Base-by-base conservation (phyloP, 1,284 basidiomycete genomes). In the Mycena citricolor region DNA sequence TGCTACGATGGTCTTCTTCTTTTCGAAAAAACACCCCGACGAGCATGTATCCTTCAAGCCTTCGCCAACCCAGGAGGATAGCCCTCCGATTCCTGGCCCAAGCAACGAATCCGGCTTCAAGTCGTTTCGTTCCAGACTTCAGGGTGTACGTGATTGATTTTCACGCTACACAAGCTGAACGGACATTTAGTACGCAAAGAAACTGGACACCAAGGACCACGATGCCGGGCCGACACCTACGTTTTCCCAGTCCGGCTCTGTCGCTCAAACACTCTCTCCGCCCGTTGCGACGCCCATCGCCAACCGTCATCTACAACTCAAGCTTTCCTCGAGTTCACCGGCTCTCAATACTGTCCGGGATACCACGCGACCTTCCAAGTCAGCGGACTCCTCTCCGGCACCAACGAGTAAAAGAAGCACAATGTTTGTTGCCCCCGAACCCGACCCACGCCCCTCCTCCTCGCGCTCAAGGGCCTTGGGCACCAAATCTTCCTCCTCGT, bases 121-220 rank as follows among this genome's bases (percentile, higher is more conserved):
- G 51, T 77, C 81, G 58, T 79, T 87, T 52, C 83, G 85, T 57
- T 84, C 85, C 54, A 73, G 83, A 66, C 83, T 87, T 57, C 85
- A 87, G 61, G 60, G 83, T 44, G 50, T 51, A 14, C 46, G 49
- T 47, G 19, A 40, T 34, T 32, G 32, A 32, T 42, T n/a, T n/a
- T n/a, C n/a, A n/a, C n/a, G n/a, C n/a, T n/a, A n/a, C n/a, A 14
- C 25, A 30, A 26, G 22, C 8, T 25, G 11, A 17, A 48, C 54
- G 25, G 54, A 39, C 20, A 4, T 30, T 12, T 24, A 86, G 83
- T 84, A 83, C 59, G 80, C 81, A 49, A 83, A 76, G 64, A 66
- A 68, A 57, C 83, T 81, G 58, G 77, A 78, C 52, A 79, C 39
- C 8, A 47, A 81, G 67, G 76, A 74, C 54, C 77, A 73, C 51